These are phyloP conservation scores for Aristolochia californica DNA, from an alignment of 164 flowering plant genomes.

Conservation along the genomic window DNA sequence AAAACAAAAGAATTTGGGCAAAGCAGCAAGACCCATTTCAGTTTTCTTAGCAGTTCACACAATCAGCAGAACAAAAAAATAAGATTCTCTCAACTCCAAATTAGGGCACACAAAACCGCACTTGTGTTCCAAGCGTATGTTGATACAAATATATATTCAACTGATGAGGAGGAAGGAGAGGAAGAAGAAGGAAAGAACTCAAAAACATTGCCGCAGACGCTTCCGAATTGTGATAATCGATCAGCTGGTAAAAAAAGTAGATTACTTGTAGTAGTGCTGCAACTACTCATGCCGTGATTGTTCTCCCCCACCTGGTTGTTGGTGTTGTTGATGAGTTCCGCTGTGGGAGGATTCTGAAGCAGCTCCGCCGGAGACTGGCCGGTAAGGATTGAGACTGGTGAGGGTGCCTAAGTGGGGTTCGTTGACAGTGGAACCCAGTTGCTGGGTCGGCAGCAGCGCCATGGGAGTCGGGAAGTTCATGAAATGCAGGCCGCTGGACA, in stretches of 20 bases:
- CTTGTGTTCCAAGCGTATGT: background rate
- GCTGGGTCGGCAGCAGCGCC: constrained; percentile 53
- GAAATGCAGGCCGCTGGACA: constrained; percentile 54
- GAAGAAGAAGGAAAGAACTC: background rate
- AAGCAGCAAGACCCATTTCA: background rate
- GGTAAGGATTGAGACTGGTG: constrained; percentile 47
- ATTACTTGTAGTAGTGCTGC: background rate
- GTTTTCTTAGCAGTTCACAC: background rate
- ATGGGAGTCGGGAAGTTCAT: constrained; percentile 55
- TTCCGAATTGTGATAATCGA: too few relatives aligned
- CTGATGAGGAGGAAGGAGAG: background rate
- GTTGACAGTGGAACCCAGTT: constrained; percentile 30
- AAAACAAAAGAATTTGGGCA: background rate
- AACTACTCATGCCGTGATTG: constrained; percentile 36
- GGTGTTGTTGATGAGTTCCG: constrained; percentile 39
- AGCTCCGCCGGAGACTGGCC: constrained; percentile 23
- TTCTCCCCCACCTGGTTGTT: constrained; percentile 46
- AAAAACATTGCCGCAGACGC: too few relatives aligned
- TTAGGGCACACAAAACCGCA: constrained; percentile 7
- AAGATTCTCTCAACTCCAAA: constrained; percentile 2
- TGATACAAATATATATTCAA: background rate
- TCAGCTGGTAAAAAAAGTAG: too few relatives aligned
- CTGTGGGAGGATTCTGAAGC: too few relatives aligned
- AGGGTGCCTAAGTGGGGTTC: constrained; percentile 45
- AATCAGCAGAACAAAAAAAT: background rate